Conservation (phyloP, 345 rosid species). For the Adansonia digitata region DNA sequence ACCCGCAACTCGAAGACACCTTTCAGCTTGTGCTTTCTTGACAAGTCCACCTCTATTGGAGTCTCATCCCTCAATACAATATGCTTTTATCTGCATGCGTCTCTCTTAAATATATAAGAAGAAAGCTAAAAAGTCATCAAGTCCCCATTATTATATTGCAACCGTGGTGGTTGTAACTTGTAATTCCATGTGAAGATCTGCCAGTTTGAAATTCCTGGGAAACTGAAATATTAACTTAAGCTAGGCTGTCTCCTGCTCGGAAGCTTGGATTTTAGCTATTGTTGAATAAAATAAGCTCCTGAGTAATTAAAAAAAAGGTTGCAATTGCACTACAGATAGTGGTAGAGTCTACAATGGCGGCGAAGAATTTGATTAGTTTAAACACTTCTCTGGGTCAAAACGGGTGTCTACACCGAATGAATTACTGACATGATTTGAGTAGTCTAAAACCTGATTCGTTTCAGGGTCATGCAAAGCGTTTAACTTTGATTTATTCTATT, state of each 20-base stretch:
- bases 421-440: neutral
- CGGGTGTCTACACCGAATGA: neutral
- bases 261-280: slow-evolving; percentile 21
- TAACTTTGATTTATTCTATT: neutral
- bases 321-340: too few species aligned
- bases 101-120: neutral
- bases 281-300: slow-evolving; percentile 22
- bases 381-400: neutral
- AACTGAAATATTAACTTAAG: slow-evolving; percentile 23
- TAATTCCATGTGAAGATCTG: slow-evolving; percentile 37
- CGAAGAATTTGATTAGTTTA: neutral
- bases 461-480: neutral
- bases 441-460: neutral
- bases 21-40: slow-evolving; percentile 36
- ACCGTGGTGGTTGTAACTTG: slow-evolving; percentile 26
- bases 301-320: too few species aligned
- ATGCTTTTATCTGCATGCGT: slow-evolving; percentile 15
- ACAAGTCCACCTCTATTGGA: slow-evolving; percentile 44
- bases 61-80: slow-evolving; percentile 17
- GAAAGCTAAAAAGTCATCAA: slow-evolving; percentile 33
- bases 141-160: slow-evolving; percentile 24
- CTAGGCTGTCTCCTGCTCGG: slow-evolving; percentile 23
- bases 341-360: too few species aligned
- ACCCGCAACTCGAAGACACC: slow-evolving; percentile 25
- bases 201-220: slow-evolving; percentile 27